These are phyloP conservation scores for Suhomyces bolitotheri DNA, from an alignment of 1,139 yeast genomes.

Conservation along the genomic window DNA sequence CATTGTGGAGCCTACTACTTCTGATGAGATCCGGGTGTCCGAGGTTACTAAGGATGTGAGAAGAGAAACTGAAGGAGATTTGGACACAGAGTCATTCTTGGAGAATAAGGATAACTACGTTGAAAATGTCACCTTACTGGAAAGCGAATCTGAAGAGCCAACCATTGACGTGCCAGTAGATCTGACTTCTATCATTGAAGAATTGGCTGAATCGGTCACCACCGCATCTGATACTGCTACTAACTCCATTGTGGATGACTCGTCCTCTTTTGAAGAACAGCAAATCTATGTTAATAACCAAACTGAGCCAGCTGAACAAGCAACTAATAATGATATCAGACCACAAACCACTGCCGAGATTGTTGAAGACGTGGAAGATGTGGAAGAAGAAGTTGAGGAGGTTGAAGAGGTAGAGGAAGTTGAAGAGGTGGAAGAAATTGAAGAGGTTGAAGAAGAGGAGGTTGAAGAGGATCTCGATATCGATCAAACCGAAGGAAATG, in stretches of 20 bases:
- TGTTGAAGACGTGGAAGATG: neutral
- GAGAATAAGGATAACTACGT: slow-evolving; percentile 18
- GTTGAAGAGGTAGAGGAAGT: neutral
- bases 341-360: too few relatives aligned
- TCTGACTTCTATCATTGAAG: neutral
- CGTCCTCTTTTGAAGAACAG: too few relatives aligned
- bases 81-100: slow-evolving; percentile 23
- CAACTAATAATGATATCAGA: too few relatives aligned
- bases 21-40: slow-evolving; percentile 15
- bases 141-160: slow-evolving; percentile 3
- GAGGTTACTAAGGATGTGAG: slow-evolving; percentile 24
- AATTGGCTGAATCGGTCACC: neutral
- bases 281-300: neutral
- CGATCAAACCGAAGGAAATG: slow-evolving; percentile 4
- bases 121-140: slow-evolving; percentile 8
- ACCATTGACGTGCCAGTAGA: slow-evolving; percentile 3
- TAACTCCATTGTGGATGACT: neutral
- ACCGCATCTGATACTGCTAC: neutral
- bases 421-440: neutral
- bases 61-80: slow-evolving; percentile 17
- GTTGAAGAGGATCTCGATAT: slow-evolving; percentile 3
- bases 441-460: slow-evolving; percentile 2
- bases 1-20: slow-evolving; percentile 1
- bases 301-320: too few relatives aligned
- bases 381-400: neutral